Evolutionary conservation across 345 rosid species (phyloP).

Genomic region (Eutrema heterophyllum): DNA sequence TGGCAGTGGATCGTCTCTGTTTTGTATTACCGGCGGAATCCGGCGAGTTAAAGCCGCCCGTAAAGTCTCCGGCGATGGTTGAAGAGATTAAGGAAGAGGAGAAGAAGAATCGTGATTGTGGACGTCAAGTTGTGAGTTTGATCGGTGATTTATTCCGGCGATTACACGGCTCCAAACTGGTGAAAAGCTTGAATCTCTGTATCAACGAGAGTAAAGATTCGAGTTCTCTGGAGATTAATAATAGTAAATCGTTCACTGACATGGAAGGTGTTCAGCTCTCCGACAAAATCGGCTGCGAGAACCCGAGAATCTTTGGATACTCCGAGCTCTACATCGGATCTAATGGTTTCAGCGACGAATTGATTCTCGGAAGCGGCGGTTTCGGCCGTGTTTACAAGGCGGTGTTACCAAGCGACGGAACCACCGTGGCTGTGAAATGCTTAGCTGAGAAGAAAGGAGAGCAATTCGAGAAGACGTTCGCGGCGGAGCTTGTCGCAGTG

Average conservation of each 20-base stretch:
- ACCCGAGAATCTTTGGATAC: slow-evolving; percentile 86
- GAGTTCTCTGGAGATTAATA: slow-evolving; percentile 3
- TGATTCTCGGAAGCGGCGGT: slow-evolving; percentile 90
- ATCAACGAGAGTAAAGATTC: slow-evolving; percentile 13
- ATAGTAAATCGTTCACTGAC: slow-evolving; percentile 44
- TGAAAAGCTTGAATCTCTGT: slow-evolving; percentile 30
- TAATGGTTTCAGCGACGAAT: slow-evolving; percentile 61
- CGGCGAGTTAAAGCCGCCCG: slow-evolving; percentile 38
- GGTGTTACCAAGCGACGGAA: slow-evolving; percentile 78
- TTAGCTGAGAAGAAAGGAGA: slow-evolving; percentile 86
- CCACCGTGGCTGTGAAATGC: slow-evolving; percentile 85
- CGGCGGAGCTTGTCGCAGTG: slow-evolving; percentile 84
- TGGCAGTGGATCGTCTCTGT: slow-evolving; percentile 55
- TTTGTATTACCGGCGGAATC: slow-evolving; percentile 54
- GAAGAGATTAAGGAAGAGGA: not conserved
- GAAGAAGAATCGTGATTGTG: slow-evolving; percentile 45
- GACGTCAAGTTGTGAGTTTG: slow-evolving; percentile 37
- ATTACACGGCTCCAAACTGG: slow-evolving; percentile 43
- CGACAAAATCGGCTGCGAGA: slow-evolving; percentile 68
- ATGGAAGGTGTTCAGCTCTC: slow-evolving; percentile 76
- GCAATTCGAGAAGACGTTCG: slow-evolving; percentile 87
- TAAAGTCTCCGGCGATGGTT: not conserved
- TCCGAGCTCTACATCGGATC: slow-evolving; percentile 92
- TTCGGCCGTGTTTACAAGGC: slow-evolving; percentile 84
- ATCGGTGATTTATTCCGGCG: slow-evolving; percentile 39